Evolutionary conservation across 2,329 filamentous ascomycete genomes (phyloP).

Genomic region (Raffaelea albimanens): DNA sequence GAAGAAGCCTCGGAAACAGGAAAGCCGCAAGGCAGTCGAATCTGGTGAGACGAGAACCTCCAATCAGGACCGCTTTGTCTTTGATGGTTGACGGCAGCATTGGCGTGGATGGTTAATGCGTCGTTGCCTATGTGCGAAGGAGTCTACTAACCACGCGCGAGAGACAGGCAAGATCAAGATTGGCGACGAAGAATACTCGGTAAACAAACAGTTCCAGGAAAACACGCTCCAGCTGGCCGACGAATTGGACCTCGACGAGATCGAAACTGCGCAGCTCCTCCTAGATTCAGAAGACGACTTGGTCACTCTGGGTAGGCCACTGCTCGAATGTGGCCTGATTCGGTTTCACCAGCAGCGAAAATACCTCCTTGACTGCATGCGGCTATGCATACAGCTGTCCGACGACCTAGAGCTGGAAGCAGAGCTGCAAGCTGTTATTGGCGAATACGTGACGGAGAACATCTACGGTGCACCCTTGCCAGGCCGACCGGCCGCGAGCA

Average conservation of each 20-base stretch:
- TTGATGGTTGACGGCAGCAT: not conserved
- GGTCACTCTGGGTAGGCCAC: slow-evolving; percentile 58
- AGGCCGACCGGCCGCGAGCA: slow-evolving; percentile 31
- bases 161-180: slow-evolving; percentile 63
- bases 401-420: slow-evolving; percentile 46
- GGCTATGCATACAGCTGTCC: slow-evolving; percentile 65
- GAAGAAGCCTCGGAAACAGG: slow-evolving; percentile 63
- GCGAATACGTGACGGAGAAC: slow-evolving; percentile 44
- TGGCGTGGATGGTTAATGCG: too few relatives aligned
- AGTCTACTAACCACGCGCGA: not conserved
- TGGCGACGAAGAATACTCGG: slow-evolving; percentile 60
- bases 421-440: slow-evolving; percentile 37
- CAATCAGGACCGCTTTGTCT: too few relatives aligned
- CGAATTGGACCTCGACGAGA: slow-evolving; percentile 80
- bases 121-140: too few relatives aligned
- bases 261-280: slow-evolving; percentile 70
- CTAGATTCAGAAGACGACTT: slow-evolving; percentile 64
- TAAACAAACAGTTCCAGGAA: slow-evolving; percentile 86
- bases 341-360: slow-evolving; percentile 80
- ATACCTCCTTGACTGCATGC: slow-evolving; percentile 73
- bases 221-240: slow-evolving; percentile 74
- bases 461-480: slow-evolving; percentile 42
- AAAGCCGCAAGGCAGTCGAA: slow-evolving; percentile 62
- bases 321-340: slow-evolving; percentile 72
- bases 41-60: slow-evolving; percentile 43